Evolutionary conservation across 768 basidiomycete genomes (phyloP), one percentile per base, ranked within the genome.

Genomic region (Calocybe cyanea): DNA sequence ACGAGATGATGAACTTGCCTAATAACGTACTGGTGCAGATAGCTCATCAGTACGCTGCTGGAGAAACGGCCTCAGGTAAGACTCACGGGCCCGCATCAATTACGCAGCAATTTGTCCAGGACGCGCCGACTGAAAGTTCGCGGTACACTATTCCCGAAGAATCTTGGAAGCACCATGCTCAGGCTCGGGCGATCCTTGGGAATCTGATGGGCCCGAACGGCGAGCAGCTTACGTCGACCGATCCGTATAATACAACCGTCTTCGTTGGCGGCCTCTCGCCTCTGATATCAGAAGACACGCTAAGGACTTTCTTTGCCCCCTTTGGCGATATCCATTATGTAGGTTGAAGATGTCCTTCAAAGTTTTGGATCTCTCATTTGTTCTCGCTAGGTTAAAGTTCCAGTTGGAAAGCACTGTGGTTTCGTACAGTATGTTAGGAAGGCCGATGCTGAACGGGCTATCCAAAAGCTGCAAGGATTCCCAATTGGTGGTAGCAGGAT

Each of bases 391-490:
- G 92, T 95, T 60, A 95, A 94, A 65, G 92, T 96, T n/a, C 93
- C 93, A 9, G 85, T 90, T 35, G 92, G 91, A 41, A 95, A 95
- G 59, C 89, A 93, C 53, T 96, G 93, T 56, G 93, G 93, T 1
- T 96, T 96, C 58, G 93, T 96, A 36, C 93, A 96, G 66, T 96
- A 92, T 57, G 88, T 95, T 20, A 78, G 84, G 53, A 92, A 95
- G 65, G 81, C 80, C 8, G 93, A 96, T 64, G 93, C 93, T 9
- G 92, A 94, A 63, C 75, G 80, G 30, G 92, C 92, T 7, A 96
- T 96, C 50, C 88, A 92, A 67, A 92, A 90, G 67, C 93, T 95
- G 92, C 92, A 95, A 70, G 92, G 92, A 19, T 95, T 93, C 62
- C 91, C 92, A 3, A 85, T 96, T 53, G 92, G 90, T 25, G 93